Evolutionary conservation across 208 protist genomes (phyloP).

Genomic region (Borovskyia barvae): DNA sequence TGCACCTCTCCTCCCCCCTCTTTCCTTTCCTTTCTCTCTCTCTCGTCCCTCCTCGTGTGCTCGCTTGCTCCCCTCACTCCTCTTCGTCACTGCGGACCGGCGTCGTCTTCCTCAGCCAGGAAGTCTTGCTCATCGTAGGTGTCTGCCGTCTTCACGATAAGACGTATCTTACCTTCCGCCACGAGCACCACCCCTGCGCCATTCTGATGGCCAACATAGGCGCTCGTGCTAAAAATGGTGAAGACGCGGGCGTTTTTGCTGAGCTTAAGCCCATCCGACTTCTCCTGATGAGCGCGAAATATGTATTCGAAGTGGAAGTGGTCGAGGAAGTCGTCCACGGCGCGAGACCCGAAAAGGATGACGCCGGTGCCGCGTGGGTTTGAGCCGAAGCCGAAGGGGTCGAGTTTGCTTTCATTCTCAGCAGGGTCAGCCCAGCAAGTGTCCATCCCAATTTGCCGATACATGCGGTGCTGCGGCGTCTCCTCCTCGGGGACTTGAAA

Average conservation of each 20-base stretch:
- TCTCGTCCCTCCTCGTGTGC: conserved; percentile 1
- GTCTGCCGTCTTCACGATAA: conserved; percentile 91
- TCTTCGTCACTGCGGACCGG: conserved; percentile 10
- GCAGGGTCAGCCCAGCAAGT: conserved; percentile 91
- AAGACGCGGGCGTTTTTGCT: conserved; percentile 89
- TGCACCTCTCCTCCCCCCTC: background rate
- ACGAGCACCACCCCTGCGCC: conserved; percentile 90
- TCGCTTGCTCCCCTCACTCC: background rate
- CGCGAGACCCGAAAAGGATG: conserved; percentile 79
- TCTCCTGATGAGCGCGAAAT: conserved; percentile 93
- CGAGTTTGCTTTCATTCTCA: conserved; percentile 75
- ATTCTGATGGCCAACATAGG: conserved; percentile 92
- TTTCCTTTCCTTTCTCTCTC: conserved; percentile 2
- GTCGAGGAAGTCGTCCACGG: conserved; percentile 88
- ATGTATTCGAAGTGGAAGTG: conserved; percentile 90
- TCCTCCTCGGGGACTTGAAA: conserved; percentile 80
- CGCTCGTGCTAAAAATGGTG: conserved; percentile 93
- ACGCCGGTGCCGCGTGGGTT: conserved; percentile 87
- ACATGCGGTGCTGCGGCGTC: conserved; percentile 53
- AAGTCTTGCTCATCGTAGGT: conserved; percentile 52
- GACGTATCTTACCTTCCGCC: conserved; percentile 81
- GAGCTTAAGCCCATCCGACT: conserved; percentile 90
- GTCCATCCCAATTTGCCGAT: conserved; percentile 83
- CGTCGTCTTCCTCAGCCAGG: conserved; percentile 30
- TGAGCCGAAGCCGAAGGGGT: conserved; percentile 83